Conservation (phyloP, 2,329 filamentous ascomycete genomes). For the Chaetomiaceae sp. region DNA sequence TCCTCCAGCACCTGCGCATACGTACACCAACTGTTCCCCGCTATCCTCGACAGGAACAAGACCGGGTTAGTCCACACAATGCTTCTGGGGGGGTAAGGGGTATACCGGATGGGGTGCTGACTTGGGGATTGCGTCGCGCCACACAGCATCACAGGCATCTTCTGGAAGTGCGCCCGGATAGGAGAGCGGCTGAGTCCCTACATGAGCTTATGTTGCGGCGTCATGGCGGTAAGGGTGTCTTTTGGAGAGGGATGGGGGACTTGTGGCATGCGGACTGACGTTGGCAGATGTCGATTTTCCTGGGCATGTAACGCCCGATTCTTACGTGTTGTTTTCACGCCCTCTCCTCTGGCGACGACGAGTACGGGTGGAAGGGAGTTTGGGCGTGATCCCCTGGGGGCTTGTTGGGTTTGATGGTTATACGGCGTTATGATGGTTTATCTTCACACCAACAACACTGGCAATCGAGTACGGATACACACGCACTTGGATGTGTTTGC, state of each 20-base stretch:
- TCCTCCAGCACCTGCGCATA: constrained; percentile 70
- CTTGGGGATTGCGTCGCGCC: not conserved
- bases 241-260: not conserved
- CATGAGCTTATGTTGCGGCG: constrained; percentile 85
- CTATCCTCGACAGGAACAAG: constrained; percentile 89
- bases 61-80: constrained; percentile 55
- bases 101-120: not conserved
- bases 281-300: constrained; percentile 13
- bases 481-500: too few species aligned
- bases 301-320: not conserved
- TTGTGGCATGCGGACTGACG: not conserved
- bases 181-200: constrained; percentile 93
- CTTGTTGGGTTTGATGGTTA: too few species aligned
- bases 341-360: too few species aligned
- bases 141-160: constrained; percentile 69
- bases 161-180: constrained; percentile 93
- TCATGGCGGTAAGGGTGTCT: constrained; percentile 71
- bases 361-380: not conserved
- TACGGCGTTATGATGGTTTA: too few species aligned
- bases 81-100: too few species aligned
- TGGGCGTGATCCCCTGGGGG: not conserved
- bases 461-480: too few species aligned
- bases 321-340: not conserved
- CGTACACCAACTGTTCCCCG: constrained; percentile 81
- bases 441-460: too few species aligned